Evolutionary conservation across 2,329 filamentous ascomycete species (phyloP), one percentile per base, ranked within the genome.

Genomic region (Mycosphaerella arachidis): DNA sequence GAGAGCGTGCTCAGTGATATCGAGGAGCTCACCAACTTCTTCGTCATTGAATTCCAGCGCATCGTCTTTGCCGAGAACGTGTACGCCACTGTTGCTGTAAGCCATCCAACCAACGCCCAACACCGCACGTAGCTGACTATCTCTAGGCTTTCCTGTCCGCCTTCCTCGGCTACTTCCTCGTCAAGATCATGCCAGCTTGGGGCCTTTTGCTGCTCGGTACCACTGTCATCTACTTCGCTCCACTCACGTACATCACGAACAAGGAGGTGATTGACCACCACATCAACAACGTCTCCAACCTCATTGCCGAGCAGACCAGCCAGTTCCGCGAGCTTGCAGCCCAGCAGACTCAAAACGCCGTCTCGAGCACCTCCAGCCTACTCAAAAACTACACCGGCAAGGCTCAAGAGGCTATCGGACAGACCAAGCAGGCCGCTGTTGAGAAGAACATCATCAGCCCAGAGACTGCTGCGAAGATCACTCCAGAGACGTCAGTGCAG

Each of bases 41-140:
- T 87, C 74, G 79, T 87, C 66, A 86, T 88, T 63, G 85, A 88
- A 72, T 84, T 85, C 71, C 85, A 88, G 77, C 82, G 85, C 60
- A 80, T 87, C 64, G 72, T 87, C 60, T 88, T 87, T 67, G 85
- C 83, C 33, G 85, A 88, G 78, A 87, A 87, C 68, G 77, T 86
- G 57, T 79, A 81, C 60, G 82, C 81, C 61, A 87, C 85, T 13
- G 73, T 84, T 71, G 79, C 78, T 60, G 84, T 86, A 80, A 73
- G 84, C 75, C 29, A 2, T 37, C 10, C 2, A n/a, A 2, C 29
- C 20, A 18, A 31, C 16, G n/a, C 6, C 54, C 16, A 20, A 43
- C 20, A 16, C 27, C 18, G 45, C 35, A 51, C 48, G 37, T 31
- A 57, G 62, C 70, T 72, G 57, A 71, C 57, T 7, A 16, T 9